Percentiles rank a stretch among this genome's conserved stretches.
phyloP scores from a whole-genome alignment of 163 green algal genomes.

The Volvox carteri region DNA sequence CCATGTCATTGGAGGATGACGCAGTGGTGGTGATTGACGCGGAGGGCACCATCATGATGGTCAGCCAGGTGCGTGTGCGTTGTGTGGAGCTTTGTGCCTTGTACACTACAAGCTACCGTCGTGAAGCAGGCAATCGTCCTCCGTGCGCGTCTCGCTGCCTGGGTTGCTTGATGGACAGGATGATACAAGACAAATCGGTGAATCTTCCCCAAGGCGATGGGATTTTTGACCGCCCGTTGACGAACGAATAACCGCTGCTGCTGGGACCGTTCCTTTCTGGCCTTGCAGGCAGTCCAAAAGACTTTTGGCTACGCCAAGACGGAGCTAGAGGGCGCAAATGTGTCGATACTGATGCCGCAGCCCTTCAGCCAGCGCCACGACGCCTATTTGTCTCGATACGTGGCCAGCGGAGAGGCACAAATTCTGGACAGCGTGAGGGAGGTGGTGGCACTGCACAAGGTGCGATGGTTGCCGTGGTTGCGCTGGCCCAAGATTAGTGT shows the following conservation, averaged over 20 bases:
- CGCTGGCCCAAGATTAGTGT: no score
- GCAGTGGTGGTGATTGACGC: slow-evolving; percentile 52
- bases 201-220: no score
- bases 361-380: slow-evolving; percentile 71
- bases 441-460: slow-evolving; percentile 73
- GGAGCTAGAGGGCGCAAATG: slow-evolving; percentile 73
- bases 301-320: slow-evolving; percentile 69
- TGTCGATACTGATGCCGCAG: slow-evolving; percentile 72
- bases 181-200: no score
- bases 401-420: slow-evolving; percentile 59
- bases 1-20: slow-evolving; percentile 67
- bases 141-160: no score
- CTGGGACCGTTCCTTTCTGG: not conserved
- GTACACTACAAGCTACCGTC: no score
- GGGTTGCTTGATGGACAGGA: no score
- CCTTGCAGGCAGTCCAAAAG: slow-evolving; percentile 39
- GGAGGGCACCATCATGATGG: slow-evolving; percentile 52
- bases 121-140: no score
- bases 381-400: slow-evolving; percentile 69
- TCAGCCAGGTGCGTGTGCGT: slow-evolving; percentile 26
- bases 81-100: not conserved
- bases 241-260: not conserved
- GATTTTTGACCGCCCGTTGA: no score
- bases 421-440: slow-evolving; percentile 62
- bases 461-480: no score